Evolutionary conservation across 257 asterid genomes (phyloP).

Genomic region (Anisodus acutangulus): DNA sequence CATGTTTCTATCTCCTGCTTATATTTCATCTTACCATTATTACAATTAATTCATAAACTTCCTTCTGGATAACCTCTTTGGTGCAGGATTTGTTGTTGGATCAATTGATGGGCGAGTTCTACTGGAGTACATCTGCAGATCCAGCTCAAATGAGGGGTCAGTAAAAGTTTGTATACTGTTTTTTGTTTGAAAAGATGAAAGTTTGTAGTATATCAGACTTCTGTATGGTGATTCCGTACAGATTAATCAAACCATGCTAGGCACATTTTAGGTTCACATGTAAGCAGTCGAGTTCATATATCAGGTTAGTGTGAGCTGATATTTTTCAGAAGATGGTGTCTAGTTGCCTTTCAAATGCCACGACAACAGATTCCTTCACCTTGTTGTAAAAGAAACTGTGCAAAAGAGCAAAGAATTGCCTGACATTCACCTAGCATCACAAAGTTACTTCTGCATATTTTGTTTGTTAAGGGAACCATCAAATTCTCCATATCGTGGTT

Average conservation of each 20-base stretch:
- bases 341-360: neutral
- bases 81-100: constrained; percentile 81
- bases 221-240: constrained; percentile 1
- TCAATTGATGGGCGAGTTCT: constrained; percentile 86
- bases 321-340: neutral
- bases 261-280: neutral
- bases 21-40: neutral
- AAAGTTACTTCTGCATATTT: neutral
- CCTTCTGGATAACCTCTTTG: constrained; percentile 13
- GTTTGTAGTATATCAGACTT: constrained; percentile 13
- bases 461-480: neutral
- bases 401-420: neutral
- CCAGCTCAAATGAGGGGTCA: constrained; percentile 66
- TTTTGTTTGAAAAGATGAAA: neutral
- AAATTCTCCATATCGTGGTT: neutral
- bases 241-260: neutral
- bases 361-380: neutral
- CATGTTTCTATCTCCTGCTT: constrained; percentile 18
- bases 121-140: constrained; percentile 54
- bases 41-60: constrained; percentile 13
- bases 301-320: neutral
- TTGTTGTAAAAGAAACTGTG: neutral
- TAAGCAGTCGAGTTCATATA: neutral
- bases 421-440: neutral
- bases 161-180: constrained; percentile 38